Evolutionary conservation across 768 basidiomycete genomes (phyloP).

Genomic region (Hypholoma sublateritium): DNA sequence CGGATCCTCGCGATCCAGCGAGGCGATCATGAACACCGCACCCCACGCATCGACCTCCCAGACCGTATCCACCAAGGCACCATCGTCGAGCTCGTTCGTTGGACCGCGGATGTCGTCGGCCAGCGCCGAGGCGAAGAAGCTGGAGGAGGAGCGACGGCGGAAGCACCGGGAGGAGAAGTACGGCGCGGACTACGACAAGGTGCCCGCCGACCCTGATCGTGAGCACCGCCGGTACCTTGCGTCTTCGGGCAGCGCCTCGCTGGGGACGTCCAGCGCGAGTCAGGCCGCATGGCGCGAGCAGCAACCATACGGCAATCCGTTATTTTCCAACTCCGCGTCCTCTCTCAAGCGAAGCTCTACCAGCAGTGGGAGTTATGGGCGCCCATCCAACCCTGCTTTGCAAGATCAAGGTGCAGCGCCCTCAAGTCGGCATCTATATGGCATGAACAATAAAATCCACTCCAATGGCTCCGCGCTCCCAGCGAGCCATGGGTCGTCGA

Average conservation of each 20-base stretch:
- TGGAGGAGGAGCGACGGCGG: constrained; percentile 41
- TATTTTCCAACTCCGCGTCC: constrained; percentile 3
- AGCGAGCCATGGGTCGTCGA: constrained; percentile 6
- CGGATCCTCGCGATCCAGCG: neutral
- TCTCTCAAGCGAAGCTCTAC: constrained; percentile 16
- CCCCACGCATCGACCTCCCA: neutral
- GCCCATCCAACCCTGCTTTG: neutral
- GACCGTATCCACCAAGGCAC: neutral
- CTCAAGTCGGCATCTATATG: constrained; percentile 7
- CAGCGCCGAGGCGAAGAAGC: constrained; percentile 51
- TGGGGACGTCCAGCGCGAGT: constrained; percentile 5
- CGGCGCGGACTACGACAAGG: constrained; percentile 19
- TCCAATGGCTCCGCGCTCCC: constrained; percentile 8
- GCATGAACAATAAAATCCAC: constrained; percentile 10
- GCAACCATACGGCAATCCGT: constrained; percentile 5
- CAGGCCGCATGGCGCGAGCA: constrained; percentile 16
- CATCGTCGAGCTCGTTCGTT: constrained; percentile 12
- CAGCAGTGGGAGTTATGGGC: constrained; percentile 7
- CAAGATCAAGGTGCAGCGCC: constrained; percentile 9
- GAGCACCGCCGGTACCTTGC: constrained; percentile 8
- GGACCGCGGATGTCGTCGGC: constrained; percentile 37
- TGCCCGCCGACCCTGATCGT: constrained; percentile 11
- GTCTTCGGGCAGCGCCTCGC: neutral
- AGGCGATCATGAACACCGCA: neutral
- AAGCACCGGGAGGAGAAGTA: constrained; percentile 25